phyloP scores from a whole-genome alignment of 169 alveolate species.

The Plasmodium cynomolgi region DNA sequence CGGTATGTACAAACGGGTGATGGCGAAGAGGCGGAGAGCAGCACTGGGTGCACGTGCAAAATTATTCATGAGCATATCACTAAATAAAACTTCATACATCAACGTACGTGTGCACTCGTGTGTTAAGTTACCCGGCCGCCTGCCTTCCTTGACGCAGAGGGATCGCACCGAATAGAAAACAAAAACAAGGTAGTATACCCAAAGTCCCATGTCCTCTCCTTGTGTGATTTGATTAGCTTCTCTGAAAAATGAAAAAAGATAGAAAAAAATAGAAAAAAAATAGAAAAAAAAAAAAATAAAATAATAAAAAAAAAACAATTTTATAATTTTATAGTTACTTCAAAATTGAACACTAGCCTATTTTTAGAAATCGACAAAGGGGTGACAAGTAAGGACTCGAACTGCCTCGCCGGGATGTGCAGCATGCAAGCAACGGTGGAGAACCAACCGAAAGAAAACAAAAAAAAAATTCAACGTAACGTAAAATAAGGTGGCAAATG shows the following conservation, averaged over 20 bases:
- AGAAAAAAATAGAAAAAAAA: background rate
- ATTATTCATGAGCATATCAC: background rate
- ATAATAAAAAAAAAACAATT: background rate
- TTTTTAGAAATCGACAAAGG: background rate
- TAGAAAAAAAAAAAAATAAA: background rate
- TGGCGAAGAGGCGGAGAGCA: background rate
- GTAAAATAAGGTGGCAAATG: background rate
- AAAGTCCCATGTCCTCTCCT: slow-evolving; percentile 8
- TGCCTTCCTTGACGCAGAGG: slow-evolving; percentile 27
- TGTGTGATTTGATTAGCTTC: background rate
- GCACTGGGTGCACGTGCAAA: background rate
- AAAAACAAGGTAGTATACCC: slow-evolving; percentile 11
- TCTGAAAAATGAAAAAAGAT: background rate
- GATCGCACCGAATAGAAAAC: slow-evolving; percentile 17
- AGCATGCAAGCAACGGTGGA: background rate
- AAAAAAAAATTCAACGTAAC: background rate
- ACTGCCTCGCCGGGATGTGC: background rate
- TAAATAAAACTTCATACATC: background rate
- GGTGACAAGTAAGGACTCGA: background rate
- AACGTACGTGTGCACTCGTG: background rate
- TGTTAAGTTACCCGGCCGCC: slow-evolving; percentile 2
- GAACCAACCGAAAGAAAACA: background rate
- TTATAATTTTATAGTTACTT: no score
- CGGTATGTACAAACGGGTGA: background rate
- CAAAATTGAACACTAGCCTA: background rate